phyloP scores from a whole-genome alignment of 352 stramenopile species.

The Phytophthora uliginosa region DNA sequence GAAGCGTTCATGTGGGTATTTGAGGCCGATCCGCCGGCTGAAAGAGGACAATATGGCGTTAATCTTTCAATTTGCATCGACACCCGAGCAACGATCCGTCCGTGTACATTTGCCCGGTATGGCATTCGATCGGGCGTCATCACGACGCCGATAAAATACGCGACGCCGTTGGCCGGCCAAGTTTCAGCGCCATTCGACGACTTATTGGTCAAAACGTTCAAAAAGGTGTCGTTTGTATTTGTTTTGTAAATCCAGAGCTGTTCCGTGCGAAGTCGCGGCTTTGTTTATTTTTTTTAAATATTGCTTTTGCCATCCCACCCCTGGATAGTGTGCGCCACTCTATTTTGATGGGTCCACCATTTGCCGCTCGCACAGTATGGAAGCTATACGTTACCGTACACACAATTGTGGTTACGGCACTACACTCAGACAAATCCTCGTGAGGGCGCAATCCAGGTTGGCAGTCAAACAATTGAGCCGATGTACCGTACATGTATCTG shows the following conservation, averaged over 20 bases:
- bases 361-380: neutral
- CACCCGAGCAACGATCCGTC: constrained; percentile 4
- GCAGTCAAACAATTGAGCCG: neutral
- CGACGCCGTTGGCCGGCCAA: no score
- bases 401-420: neutral
- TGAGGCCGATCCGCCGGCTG: neutral
- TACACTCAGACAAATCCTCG: neutral
- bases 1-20: neutral
- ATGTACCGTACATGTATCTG: neutral
- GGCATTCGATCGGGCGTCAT: no score
- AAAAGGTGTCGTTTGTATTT: no score
- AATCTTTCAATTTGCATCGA: constrained; percentile 8
- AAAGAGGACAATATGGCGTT: constrained; percentile 1
- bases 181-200: neutral
- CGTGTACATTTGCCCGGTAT: neutral
- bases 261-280: no score
- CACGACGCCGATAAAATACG: no score
- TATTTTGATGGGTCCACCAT: no score
- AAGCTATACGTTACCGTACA: no score
- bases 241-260: no score
- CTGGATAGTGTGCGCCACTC: no score
- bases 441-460: neutral
- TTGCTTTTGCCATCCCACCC: no score
- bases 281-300: no score
- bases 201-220: no score